Base-by-base conservation (phyloP, 2,329 filamentous ascomycete species). In the Neonectria hederae region DNA sequence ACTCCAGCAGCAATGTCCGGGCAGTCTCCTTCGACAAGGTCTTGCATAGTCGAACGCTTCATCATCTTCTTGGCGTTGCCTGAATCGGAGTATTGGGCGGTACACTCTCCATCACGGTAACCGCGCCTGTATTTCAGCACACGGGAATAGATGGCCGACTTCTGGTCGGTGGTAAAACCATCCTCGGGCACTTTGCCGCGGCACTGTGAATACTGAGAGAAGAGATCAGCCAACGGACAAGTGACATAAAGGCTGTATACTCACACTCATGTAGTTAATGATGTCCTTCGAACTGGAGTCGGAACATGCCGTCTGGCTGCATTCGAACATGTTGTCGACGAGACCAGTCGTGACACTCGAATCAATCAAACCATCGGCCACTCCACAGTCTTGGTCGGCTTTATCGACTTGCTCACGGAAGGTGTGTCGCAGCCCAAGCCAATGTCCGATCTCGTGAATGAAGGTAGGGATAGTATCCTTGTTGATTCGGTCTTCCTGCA, bases 161-260 rank as follows among this genome's bases (percentile, higher is more conserved):
- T 72, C 32, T 72, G 70, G 48, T 72, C 70, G 2, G 70, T 72
- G 6, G 69, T 71, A 51, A 72, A 72, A 35, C 68, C 69, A 21
- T 66, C 22, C 21, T 35, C 32, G 7, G 63, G 55, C 8, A 19
- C 45, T 28, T 66, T 60, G 21, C 68, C 66, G 13, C 61, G 61
- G 26, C 61, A 63, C 10, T 49, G 54, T 1, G 61, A 63, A 24
- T 51, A 63, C 61, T 63, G 13, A 5, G 24, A 14, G 14, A 14
- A 22, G 8, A 21, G 21, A 4, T 26, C 48, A 32, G 21, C 17
- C 14, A 49, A 30, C 13, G 6, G 5, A 17, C 0, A 10, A 19
- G 17, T 24, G 3, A 17, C 2, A 32, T 3, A 3, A 8, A 9
- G 4, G 5, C 6, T 19, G 2, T 13, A 1, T 14, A 55, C 69